Evolutionary conservation across 2,329 filamentous ascomycete genomes (phyloP).

Genomic region (Alternaria consortialis): DNA sequence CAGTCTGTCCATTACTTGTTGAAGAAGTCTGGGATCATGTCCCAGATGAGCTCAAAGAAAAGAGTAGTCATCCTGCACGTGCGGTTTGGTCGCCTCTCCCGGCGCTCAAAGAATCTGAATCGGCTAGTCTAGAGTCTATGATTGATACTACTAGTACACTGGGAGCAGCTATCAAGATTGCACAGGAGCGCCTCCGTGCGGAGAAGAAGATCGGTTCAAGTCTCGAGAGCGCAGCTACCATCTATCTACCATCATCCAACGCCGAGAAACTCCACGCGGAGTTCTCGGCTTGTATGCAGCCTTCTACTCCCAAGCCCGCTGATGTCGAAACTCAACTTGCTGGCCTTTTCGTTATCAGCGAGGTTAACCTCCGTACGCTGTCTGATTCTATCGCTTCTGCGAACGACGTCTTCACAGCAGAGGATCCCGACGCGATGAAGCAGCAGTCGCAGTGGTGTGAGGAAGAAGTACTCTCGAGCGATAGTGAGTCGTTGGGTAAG

Average conservation of each 20-base stretch:
- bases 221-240: slow-evolving; percentile 75
- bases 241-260: slow-evolving; percentile 30
- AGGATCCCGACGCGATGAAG: slow-evolving; percentile 16
- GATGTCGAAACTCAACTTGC: slow-evolving; percentile 45
- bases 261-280: not conserved
- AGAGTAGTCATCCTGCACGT: slow-evolving; percentile 38
- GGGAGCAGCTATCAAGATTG: slow-evolving; percentile 74
- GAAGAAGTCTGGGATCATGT: slow-evolving; percentile 88
- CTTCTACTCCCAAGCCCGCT: not conserved
- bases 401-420: not conserved
- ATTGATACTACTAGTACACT: slow-evolving; percentile 57
- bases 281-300: slow-evolving; percentile 14
- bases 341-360: slow-evolving; percentile 55
- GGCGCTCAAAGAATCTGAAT: not conserved
- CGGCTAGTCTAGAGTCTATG: slow-evolving; percentile 29
- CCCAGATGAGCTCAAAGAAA: slow-evolving; percentile 67
- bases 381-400: not conserved
- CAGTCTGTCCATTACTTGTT: slow-evolving; percentile 82
- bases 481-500: slow-evolving; percentile 17
- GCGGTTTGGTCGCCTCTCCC: slow-evolving; percentile 35
- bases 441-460: slow-evolving; percentile 19
- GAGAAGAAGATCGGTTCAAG: slow-evolving; percentile 81
- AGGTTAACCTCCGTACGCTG: slow-evolving; percentile 30
- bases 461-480: slow-evolving; percentile 9
- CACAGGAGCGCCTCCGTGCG: slow-evolving; percentile 75